Evolutionary conservation across 2,329 filamentous ascomycete species (phyloP).

Genomic region (Amauroascus niger): DNA sequence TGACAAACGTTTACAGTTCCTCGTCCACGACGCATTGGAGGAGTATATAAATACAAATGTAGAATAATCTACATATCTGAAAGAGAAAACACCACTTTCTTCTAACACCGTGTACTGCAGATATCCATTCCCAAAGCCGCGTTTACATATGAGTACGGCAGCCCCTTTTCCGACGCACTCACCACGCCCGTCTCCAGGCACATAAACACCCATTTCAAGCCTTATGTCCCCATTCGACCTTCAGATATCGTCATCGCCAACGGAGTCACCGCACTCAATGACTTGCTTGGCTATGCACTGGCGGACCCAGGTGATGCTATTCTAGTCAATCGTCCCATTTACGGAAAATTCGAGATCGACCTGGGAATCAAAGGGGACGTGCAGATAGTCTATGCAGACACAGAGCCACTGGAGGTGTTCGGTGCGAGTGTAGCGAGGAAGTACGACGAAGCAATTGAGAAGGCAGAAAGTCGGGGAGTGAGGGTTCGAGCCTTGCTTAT

Average conservation of each 20-base stretch:
- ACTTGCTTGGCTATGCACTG: constrained; percentile 37
- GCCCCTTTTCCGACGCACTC: not conserved
- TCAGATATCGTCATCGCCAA: constrained; percentile 35
- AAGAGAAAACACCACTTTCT: not conserved
- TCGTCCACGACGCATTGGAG: constrained; percentile 32
- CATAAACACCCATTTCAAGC: constrained; percentile 36
- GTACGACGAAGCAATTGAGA: constrained; percentile 32
- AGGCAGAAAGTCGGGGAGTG: constrained; percentile 26
- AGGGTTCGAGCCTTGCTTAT: constrained; percentile 36
- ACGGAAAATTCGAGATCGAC: constrained; percentile 43
- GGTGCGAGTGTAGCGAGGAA: constrained; percentile 23
- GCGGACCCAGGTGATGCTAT: constrained; percentile 40
- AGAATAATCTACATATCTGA: not conserved
- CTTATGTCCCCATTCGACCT: constrained; percentile 27
- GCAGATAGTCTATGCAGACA: constrained; percentile 33
- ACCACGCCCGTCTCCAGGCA: constrained; percentile 34
- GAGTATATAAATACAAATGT: constrained; percentile 34
- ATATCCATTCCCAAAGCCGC: constrained; percentile 1
- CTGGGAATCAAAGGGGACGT: constrained; percentile 38
- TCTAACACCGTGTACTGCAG: not conserved
- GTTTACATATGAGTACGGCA: not conserved
- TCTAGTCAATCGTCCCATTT: constrained; percentile 39
- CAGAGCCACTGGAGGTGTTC: constrained; percentile 33
- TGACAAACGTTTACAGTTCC: too few relatives aligned
- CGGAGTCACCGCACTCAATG: constrained; percentile 36